These are phyloP conservation scores for Suhomyces faveliae DNA, from an alignment of 805 yeast genomes.

Conservation along the genomic window DNA sequence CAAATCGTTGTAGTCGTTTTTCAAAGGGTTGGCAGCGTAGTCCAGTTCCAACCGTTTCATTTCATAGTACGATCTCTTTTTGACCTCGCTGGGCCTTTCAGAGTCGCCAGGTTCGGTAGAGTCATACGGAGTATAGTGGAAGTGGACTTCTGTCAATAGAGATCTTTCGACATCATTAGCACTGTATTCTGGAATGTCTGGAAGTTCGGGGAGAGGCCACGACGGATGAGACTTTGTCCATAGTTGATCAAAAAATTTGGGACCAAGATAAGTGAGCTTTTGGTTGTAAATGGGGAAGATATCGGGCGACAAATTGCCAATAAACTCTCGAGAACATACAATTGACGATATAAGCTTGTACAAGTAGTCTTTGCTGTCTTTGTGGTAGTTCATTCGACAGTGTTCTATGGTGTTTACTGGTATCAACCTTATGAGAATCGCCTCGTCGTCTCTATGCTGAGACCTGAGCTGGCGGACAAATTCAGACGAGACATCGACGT, in stretches of 20 bases:
- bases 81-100: slow-evolving; percentile 10
- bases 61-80: slow-evolving; percentile 49
- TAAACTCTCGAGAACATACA: slow-evolving; percentile 76
- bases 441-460: slow-evolving; percentile 28
- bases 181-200: slow-evolving; percentile 58
- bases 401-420: slow-evolving; percentile 86
- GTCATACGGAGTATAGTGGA: slow-evolving; percentile 53
- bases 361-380: slow-evolving; percentile 40
- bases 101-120: slow-evolving; percentile 35
- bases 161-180: slow-evolving; percentile 80
- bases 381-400: slow-evolving; percentile 51
- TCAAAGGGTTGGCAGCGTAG: slow-evolving; percentile 67
- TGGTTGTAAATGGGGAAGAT: slow-evolving; percentile 71
- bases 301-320: slow-evolving; percentile 80
- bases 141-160: slow-evolving; percentile 68
- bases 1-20: slow-evolving; percentile 46
- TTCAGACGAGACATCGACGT: slow-evolving; percentile 44
- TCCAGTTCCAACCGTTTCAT: slow-evolving; percentile 61
- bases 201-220: slow-evolving; percentile 82
- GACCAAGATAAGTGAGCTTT: slow-evolving; percentile 57
- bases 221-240: slow-evolving; percentile 25
- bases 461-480: slow-evolving; percentile 26
- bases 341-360: slow-evolving; percentile 76
- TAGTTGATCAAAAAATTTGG: slow-evolving; percentile 53
- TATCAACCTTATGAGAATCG: slow-evolving; percentile 66